Conservation (phyloP, 2,329 filamentous ascomycete species). For the Blumeria graminis region DNA sequence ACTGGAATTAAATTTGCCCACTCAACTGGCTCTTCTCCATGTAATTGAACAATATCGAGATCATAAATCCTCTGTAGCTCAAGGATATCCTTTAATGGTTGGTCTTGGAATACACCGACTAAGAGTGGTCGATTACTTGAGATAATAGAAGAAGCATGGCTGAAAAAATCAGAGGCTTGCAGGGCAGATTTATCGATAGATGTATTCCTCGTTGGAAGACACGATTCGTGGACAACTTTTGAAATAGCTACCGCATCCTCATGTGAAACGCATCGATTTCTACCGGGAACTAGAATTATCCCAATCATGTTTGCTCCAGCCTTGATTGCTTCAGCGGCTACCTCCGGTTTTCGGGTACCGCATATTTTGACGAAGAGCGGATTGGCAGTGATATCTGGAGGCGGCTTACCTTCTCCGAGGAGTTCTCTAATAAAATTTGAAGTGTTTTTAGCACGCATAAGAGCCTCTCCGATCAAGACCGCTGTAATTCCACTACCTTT, state of each 20-base stretch:
- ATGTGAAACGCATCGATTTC: conserved; percentile 55
- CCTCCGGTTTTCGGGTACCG: conserved; percentile 64
- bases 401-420: conserved; percentile 29
- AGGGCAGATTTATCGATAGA: conserved; percentile 4
- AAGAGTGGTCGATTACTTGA: conserved; percentile 42
- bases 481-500: conserved; percentile 76
- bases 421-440: conserved; percentile 63
- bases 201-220: background rate
- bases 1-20: conserved; percentile 80
- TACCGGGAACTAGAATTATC: conserved; percentile 68
- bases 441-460: conserved; percentile 78
- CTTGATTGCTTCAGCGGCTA: conserved; percentile 55
- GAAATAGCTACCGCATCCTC: conserved; percentile 67
- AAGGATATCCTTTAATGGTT: conserved; percentile 62
- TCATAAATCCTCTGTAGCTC: conserved; percentile 50
- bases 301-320: conserved; percentile 81
- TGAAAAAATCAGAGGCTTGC: conserved; percentile 45
- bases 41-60: conserved; percentile 78
- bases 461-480: conserved; percentile 78
- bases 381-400: conserved; percentile 15
- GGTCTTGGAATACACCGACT: conserved; percentile 86
- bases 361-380: conserved; percentile 76
- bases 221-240: conserved; percentile 36
- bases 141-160: conserved; percentile 23
- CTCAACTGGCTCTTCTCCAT: conserved; percentile 77